These are phyloP conservation scores for Hygrophorus russula DNA, from an alignment of 768 basidiomycete genomes.

Conservation along the genomic window DNA sequence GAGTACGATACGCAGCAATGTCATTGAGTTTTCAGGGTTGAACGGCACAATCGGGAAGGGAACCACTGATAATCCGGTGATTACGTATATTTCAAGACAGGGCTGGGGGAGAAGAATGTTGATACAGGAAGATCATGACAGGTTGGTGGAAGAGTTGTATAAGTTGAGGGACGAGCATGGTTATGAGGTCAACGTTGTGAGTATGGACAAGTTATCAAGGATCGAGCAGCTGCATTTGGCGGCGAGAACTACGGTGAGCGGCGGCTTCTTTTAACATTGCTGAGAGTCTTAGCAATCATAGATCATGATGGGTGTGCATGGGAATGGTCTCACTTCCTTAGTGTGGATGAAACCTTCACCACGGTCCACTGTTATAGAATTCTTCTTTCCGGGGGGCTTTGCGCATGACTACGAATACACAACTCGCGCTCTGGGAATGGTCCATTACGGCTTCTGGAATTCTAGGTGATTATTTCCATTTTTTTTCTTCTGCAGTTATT, in stretches of 20 bases:
- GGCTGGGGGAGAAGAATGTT: constrained; percentile 83
- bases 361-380: constrained; percentile 82
- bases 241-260: constrained; percentile 71
- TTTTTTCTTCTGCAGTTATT: not conserved
- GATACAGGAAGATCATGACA: constrained; percentile 63
- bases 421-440: constrained; percentile 72
- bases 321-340: constrained; percentile 81
- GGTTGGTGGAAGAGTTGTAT: constrained; percentile 62
- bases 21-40: constrained; percentile 61
- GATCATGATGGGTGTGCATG: constrained; percentile 94
- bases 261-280: not conserved
- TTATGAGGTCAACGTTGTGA: constrained; percentile 82
- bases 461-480: constrained; percentile 32
- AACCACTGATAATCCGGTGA: constrained; percentile 54
- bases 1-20: constrained; percentile 62
- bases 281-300: constrained; percentile 17
- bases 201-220: constrained; percentile 71
- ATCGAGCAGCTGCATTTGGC: constrained; percentile 74
- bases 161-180: constrained; percentile 60
- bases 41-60: constrained; percentile 31
- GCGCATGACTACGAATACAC: constrained; percentile 82
- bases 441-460: constrained; percentile 80
- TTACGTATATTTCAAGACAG: constrained; percentile 89
- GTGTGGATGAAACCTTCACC: constrained; percentile 88
- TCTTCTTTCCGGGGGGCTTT: constrained; percentile 79